These are phyloP conservation scores for Rostrohypoxylon terebratum DNA, from an alignment of 495 filamentous ascomycete genomes.

Conservation along the genomic window DNA sequence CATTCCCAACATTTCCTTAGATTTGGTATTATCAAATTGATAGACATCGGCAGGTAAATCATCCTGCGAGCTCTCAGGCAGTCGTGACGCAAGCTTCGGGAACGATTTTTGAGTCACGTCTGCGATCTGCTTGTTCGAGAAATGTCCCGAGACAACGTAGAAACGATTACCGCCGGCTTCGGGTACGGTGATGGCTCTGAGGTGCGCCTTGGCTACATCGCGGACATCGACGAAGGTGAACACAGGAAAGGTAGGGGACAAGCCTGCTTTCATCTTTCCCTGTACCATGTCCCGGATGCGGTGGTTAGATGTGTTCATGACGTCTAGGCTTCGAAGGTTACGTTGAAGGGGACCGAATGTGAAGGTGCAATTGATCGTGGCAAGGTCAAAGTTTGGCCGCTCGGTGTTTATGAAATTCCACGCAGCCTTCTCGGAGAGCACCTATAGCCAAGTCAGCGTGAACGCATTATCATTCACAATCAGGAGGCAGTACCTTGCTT, in stretches of 20 bases:
- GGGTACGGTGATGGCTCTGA: slow-evolving; percentile 52
- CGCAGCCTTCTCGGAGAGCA: slow-evolving; percentile 57
- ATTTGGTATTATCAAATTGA: slow-evolving; percentile 53
- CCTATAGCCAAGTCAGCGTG: slow-evolving; percentile 22
- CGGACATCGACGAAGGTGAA: slow-evolving; percentile 64
- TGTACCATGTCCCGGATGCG: slow-evolving; percentile 56
- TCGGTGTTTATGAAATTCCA: slow-evolving; percentile 56
- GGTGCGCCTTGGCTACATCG: slow-evolving; percentile 60
- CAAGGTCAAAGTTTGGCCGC: slow-evolving; percentile 55
- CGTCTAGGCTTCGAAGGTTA: slow-evolving; percentile 43
- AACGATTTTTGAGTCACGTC: slow-evolving; percentile 45
- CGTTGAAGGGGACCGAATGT: slow-evolving; percentile 59
- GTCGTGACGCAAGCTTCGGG: slow-evolving; percentile 39
- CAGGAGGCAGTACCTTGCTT: slow-evolving; percentile 50
- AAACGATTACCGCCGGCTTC: slow-evolving; percentile 59
- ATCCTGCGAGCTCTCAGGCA: slow-evolving; percentile 48
- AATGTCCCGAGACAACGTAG: slow-evolving; percentile 57
- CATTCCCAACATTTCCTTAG: slow-evolving; percentile 52
- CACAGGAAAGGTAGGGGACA: slow-evolving; percentile 55
- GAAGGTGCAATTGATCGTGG: slow-evolving; percentile 59
- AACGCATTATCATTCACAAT: background rate
- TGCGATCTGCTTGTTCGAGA: slow-evolving; percentile 57
- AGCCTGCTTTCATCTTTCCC: slow-evolving; percentile 46
- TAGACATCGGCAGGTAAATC: slow-evolving; percentile 56
- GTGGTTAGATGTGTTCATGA: slow-evolving; percentile 62